Evolutionary conservation across 164 flowering plant species (phyloP).

Genomic region (Vitis rotundifolia): DNA sequence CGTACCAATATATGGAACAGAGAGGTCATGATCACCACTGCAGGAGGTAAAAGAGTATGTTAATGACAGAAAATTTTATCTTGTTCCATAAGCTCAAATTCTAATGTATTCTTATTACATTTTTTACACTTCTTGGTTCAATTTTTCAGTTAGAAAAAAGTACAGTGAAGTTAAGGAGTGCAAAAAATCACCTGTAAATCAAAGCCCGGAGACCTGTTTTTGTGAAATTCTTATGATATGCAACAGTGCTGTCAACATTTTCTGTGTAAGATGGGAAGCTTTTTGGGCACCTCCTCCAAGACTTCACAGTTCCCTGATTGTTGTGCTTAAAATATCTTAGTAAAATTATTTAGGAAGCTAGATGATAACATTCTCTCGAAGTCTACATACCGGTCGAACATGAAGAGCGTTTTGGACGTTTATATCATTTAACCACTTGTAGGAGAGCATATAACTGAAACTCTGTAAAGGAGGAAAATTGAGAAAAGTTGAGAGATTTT

Average conservation of each 20-base stretch:
- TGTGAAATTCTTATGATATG: constrained; percentile 14
- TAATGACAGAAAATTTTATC: too few species aligned
- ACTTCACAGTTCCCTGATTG: constrained; percentile 12
- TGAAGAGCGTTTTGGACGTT: constrained; percentile 11
- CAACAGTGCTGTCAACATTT: constrained; percentile 7
- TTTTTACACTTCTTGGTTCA: too few species aligned
- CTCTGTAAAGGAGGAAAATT: constrained; percentile 8
- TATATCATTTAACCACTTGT: constrained; percentile 27
- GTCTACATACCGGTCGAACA: constrained; percentile 10
- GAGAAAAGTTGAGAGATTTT: neutral
- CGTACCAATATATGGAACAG: constrained; percentile 10
- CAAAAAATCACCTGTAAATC: constrained; percentile 12
- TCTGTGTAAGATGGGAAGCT: constrained; percentile 11
- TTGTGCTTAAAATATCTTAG: neutral
- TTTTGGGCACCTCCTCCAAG: constrained; percentile 18
- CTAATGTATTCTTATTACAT: too few species aligned
- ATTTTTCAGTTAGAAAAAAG: too few species aligned
- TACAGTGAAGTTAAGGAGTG: too few species aligned
- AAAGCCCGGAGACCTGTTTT: constrained; percentile 20
- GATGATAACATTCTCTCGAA: too few species aligned
- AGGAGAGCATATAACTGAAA: constrained; percentile 13
- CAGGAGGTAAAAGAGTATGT: neutral
- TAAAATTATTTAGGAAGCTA: too few species aligned
- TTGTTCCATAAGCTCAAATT: too few species aligned
- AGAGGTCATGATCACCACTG: constrained; percentile 19